phyloP scores from a whole-genome alignment of 176 grass and related monocot genomes.

The Avena atlantica region DNA sequence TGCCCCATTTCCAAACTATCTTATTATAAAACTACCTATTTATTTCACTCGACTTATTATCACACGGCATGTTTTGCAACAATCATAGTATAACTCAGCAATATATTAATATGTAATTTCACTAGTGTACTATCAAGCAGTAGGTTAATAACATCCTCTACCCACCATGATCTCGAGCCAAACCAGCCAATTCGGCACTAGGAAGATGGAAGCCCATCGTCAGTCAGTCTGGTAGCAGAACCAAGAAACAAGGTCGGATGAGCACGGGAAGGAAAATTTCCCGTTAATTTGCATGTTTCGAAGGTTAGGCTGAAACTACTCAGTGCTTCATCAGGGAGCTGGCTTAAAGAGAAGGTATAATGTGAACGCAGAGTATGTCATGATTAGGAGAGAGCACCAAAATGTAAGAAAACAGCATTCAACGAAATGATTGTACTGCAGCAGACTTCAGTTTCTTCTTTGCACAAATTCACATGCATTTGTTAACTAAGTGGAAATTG shows the following conservation, averaged over 20 bases:
- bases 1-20: constrained; percentile 8
- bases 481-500: background rate
- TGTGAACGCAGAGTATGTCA: background rate
- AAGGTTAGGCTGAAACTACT: background rate
- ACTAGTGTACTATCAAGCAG: background rate
- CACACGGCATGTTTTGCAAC: background rate
- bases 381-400: background rate
- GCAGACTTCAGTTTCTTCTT: constrained; percentile 8
- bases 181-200: no score
- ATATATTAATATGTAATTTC: constrained; percentile 11
- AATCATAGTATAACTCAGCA: background rate
- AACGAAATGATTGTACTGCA: background rate
- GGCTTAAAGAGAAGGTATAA: background rate
- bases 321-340: background rate
- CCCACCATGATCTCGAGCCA: no score
- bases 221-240: no score
- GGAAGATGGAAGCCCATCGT: no score
- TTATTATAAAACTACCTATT: constrained; percentile 1
- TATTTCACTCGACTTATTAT: background rate
- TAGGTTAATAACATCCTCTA: background rate
- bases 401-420: background rate
- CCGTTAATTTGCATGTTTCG: background rate
- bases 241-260: no score
- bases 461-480: background rate
- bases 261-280: no score